A percentile compares a stretch with the other conserved stretches of the same genome.
Evolutionary conservation across 306 rosid species (phyloP).

Genomic region (Citrullus amarus): DNA sequence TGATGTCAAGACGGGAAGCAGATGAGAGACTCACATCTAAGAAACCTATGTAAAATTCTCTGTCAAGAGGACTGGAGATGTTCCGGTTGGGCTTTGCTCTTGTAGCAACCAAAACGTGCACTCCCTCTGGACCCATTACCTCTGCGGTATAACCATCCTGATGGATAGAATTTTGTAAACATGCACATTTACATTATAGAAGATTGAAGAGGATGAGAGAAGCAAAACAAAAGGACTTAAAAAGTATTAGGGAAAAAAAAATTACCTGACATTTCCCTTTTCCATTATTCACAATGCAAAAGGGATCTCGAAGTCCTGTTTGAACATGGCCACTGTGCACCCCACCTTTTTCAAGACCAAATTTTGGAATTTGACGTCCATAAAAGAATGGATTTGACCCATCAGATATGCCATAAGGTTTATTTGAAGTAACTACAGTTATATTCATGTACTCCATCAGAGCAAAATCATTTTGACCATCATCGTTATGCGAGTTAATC

Average conservation of each 20-base stretch:
- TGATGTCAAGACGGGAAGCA: neutral
- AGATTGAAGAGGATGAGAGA: neutral
- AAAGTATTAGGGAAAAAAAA: neutral
- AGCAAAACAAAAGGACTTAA: neutral
- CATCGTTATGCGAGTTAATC: conserved; percentile 32
- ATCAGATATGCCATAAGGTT: conserved; percentile 67
- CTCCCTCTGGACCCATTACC: conserved; percentile 47
- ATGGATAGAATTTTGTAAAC: neutral
- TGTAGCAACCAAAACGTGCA: conserved; percentile 70
- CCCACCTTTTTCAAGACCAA: conserved; percentile 47
- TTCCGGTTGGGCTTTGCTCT: conserved; percentile 60
- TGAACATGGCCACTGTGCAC: conserved; percentile 90
- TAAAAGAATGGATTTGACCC: conserved; percentile 82
- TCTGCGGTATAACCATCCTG: conserved; percentile 87
- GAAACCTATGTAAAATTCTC: conserved; percentile 59
- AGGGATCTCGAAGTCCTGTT: conserved; percentile 66
- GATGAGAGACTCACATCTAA: conserved; percentile 40
- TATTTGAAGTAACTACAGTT: conserved; percentile 74
- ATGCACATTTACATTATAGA: neutral
- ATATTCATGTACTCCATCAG: conserved; percentile 79
- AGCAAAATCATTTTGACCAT: conserved; percentile 74
- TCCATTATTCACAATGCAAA: conserved; percentile 55
- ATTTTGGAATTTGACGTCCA: conserved; percentile 43
- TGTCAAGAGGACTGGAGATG: conserved; percentile 37
- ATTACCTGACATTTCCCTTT: conserved; percentile 75